A percentile compares a stretch with the other conserved stretches of the same genome.
Evolutionary conservation across 441 rosid genomes (phyloP).

Genomic region (Dalechampia spathulata): DNA sequence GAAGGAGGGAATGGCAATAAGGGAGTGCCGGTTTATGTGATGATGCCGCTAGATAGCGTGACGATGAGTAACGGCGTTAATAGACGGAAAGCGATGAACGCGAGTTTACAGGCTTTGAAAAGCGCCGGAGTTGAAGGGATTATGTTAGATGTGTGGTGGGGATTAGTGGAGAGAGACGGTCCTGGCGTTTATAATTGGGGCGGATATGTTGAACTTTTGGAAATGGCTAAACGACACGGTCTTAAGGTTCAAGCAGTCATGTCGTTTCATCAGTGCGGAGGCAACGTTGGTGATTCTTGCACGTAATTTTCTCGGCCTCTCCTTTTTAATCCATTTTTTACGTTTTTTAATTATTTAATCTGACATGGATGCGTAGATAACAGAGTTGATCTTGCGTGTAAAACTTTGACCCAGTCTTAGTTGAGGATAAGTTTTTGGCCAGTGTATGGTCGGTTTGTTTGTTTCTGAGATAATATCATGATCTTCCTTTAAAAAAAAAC

Average conservation of each 20-base stretch:
- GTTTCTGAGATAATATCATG: no score
- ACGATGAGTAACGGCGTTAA: slow-evolving; percentile 65
- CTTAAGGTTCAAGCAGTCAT: slow-evolving; percentile 93
- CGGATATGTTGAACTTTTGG: slow-evolving; percentile 68
- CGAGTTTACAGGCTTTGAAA: slow-evolving; percentile 81
- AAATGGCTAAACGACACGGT: slow-evolving; percentile 82
- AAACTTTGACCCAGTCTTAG: no score
- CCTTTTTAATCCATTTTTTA: neutral
- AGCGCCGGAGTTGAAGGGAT: slow-evolving; percentile 93
- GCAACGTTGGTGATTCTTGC: slow-evolving; percentile 95
- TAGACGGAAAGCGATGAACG: slow-evolving; percentile 85
- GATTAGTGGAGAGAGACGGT: slow-evolving; percentile 80
- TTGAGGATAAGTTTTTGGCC: neutral
- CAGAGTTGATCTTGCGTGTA: neutral
- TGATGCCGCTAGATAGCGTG: slow-evolving; percentile 98
- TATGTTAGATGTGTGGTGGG: slow-evolving; percentile 99
- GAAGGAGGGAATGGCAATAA: slow-evolving; percentile 25
- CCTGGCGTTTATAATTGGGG: slow-evolving; percentile 90
- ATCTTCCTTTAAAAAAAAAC: no score
- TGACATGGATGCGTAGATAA: neutral
- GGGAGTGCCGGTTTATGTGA: slow-evolving; percentile 88
- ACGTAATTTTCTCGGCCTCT: slow-evolving; percentile 23
- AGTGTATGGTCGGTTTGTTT: neutral
- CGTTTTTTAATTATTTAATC: no score
- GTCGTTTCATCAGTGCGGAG: slow-evolving; percentile 98